These are phyloP conservation scores for Apiospora kogelbergensis DNA, from an alignment of 2,329 filamentous ascomycete genomes.

Conservation along the genomic window DNA sequence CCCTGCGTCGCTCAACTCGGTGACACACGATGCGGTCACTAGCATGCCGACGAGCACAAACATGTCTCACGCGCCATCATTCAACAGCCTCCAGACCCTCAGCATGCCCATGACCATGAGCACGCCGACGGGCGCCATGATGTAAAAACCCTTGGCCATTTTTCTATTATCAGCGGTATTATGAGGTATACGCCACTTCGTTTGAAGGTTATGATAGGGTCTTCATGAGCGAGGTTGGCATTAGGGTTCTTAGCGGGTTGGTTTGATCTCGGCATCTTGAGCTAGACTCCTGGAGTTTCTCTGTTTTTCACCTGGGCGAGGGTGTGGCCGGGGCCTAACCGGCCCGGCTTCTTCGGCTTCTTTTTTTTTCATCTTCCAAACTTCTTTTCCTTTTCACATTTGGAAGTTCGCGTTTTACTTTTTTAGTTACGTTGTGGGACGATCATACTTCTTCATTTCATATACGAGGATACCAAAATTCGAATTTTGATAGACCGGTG, in stretches of 20 bases:
- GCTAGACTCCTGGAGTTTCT: slow-evolving; percentile 12
- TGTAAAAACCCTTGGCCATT: slow-evolving; percentile 26
- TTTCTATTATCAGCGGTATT: slow-evolving; percentile 18
- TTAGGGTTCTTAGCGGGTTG: slow-evolving; percentile 20
- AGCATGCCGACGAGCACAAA: slow-evolving; percentile 22
- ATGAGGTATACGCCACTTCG: slow-evolving; percentile 22
- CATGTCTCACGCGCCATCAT: slow-evolving; percentile 39
- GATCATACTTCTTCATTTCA: slow-evolving; percentile 10
- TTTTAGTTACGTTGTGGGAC: slow-evolving; percentile 9
- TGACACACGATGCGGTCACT: slow-evolving; percentile 33
- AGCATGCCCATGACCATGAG: slow-evolving; percentile 66
- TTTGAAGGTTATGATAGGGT: slow-evolving; percentile 19
- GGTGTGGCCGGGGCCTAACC: slow-evolving; percentile 4
- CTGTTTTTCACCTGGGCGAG: slow-evolving; percentile 1
- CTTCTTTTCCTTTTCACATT: slow-evolving; percentile 13
- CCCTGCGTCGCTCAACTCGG: slow-evolving; percentile 49
- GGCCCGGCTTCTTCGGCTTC: not conserved
- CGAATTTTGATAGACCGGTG: slow-evolving; percentile 15
- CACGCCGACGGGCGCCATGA: slow-evolving; percentile 43
- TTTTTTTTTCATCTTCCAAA: slow-evolving; percentile 7
- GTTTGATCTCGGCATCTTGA: slow-evolving; percentile 20
- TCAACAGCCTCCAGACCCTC: slow-evolving; percentile 60
- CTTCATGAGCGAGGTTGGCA: slow-evolving; percentile 13
- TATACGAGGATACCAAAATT: slow-evolving; percentile 18
- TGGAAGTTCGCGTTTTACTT: slow-evolving; percentile 5